Evolutionary conservation across 768 basidiomycete species (phyloP), one percentile per base, ranked within the genome.

Genomic region (Baorangia bicolor): DNA sequence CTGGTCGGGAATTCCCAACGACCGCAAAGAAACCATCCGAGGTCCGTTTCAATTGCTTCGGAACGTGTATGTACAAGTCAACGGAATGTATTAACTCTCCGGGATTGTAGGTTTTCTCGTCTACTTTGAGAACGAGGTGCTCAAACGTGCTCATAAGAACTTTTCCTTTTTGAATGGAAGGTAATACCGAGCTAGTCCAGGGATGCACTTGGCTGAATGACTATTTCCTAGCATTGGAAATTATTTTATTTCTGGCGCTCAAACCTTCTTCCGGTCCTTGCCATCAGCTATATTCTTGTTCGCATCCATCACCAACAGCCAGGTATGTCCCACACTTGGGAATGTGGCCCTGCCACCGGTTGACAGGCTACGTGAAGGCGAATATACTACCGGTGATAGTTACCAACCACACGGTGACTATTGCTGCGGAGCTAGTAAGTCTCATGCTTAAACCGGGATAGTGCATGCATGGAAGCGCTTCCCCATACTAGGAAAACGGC

Each of bases 251-350:
- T 89, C 93, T 8, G 93, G 91, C 14, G 90, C 93, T 4, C 88
- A 91, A 62, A 84, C 82, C 13, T 94, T 98, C 74, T 93, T 98
- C 66, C 87, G 93, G 6, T 96, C 93, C 30, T 78, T 98, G 9
- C 93, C 95, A 12, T 92, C 92, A 2, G 93, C 95, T 13, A 91
- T 98, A 58, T 98, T 96, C 72, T 77, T 97, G 40, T 95, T 98
- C 68, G 88, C 92, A 28, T 91, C 91, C 2, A 93, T 97, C 60
- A 93, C 93, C 0, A 88, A 84, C 64, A 92, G 90, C 53, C 84
- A 88, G 65, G 75, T 75, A 42, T 55, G 73, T 55, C n/a, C 18
- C 2, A n/a, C 52, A n/a, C 44, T 51, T 55, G 49, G 35, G 57
- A 57, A 60, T 35, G 58, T 49, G 38, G 41, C 40, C 57, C 46